Base-by-base conservation (phyloP, 1,284 basidiomycete species). In the Pascua sp. region DNA sequence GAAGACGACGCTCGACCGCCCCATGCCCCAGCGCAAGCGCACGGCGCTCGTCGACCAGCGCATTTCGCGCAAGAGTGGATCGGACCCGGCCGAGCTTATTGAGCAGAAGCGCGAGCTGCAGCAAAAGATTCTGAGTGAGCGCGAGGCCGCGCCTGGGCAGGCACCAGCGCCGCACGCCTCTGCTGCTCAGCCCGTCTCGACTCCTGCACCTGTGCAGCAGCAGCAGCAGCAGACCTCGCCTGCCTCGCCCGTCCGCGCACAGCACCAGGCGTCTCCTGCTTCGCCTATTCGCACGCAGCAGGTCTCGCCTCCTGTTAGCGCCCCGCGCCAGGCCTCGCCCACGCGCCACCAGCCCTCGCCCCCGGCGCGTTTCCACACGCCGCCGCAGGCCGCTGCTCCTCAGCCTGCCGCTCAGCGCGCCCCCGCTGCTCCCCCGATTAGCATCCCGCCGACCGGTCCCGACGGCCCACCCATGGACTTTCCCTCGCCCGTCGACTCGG, bases 31-130 rank as follows among this genome's bases (percentile, higher is more conserved):
- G 18, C 84, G 92, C 46, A 95, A 94, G 71, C 87, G 90, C 51
- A 95, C 93, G 1, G 87, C 87, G 0, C 87, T 88, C 0, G 81
- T 96, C 46, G 94, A 97, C 76, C 87, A 93, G 85, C 86, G 91
- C 48, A 82, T 90, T 24, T 75, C 72, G 5, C 81, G 90, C 39
- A 79, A 75, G 3, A 73, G 76, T 12, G 77, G 72, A 11, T 48
- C 63, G 15, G 80, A 83, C 54, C 71, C 75, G 7, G 74, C 79
- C 37, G 79, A 81, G 54, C 56, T 79, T 7, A 67, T 80, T 11
- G 73, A 75, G 39, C 68, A 70, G 41, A 81, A 82, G 56, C 57
- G 61, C 5, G 42, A 62, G 39, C 57, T 66, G 17, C 57, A 68
- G 44, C 66, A 39, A 24, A 40, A n/a, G 24, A 32, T 32, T 32